Base-by-base conservation (phyloP, 2,329 filamentous ascomycete genomes). In the Aspergillus persii region DNA sequence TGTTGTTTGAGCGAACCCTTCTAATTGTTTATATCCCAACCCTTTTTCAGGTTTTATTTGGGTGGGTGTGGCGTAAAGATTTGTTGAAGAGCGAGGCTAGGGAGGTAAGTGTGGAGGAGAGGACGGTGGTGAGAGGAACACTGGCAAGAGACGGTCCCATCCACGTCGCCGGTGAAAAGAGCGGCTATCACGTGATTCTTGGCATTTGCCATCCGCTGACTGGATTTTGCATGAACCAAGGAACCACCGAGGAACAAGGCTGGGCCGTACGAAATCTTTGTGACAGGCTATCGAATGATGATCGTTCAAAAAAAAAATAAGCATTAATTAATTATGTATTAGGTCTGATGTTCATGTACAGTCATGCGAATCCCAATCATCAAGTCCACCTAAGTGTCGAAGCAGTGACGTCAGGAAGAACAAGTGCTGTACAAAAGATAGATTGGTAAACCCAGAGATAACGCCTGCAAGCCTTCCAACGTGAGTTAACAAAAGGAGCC, bases 1-100 rank as follows among this genome's bases (percentile, higher is more conserved):
- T 58, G 60, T 67, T 64, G 61, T 57, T 68, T 66, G 59, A 63
- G 69, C 71, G 66, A 75, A 75, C 73, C 72, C 72, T 74, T 75
- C 66, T 68, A 52, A 63, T 67, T 66, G 33, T 54, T 53, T 46
- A n/a, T 65, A 59, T 23, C 50, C 49, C 49, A 58, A 44, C 50
- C 48, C 47, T 54, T 36, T 61, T 54, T 48, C 48, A 61, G 50
- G 60, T 29, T 29, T 41, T 47, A 23, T 39, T 4, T 6, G 15
- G n/a, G 4, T 41, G 9, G 23, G 30, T 27, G 27, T 47, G 41
- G 44, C 12, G 39, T 26, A 7, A 27, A 36, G 3, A 12, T 46
- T 44, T 6, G 39, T 9, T 12, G 18, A 15, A 48, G 31, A 31
- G 26, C 30, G 44, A 18, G 33, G 36, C 12, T 26, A 29, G 12